Conservation (phyloP, 1,284 basidiomycete genomes). For the Naganishia sp. region DNA sequence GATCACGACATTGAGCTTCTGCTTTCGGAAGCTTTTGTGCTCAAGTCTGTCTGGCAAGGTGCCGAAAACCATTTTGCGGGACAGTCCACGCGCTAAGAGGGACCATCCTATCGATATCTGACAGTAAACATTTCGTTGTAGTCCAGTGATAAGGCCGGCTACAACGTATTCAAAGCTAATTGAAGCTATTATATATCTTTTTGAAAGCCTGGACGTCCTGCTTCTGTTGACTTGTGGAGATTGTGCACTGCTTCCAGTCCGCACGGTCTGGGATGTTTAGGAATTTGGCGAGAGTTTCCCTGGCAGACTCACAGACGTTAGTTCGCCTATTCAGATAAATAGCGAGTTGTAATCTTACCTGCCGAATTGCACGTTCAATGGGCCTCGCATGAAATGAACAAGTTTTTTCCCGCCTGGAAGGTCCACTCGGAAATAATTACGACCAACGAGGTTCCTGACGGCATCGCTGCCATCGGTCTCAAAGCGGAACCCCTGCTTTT, state of each 20-base stretch:
- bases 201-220: slow-evolving; percentile 80
- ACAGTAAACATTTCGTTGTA: neutral
- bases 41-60: slow-evolving; percentile 90
- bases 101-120: neutral
- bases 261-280: slow-evolving; percentile 72
- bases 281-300: slow-evolving; percentile 73
- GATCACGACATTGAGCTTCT: slow-evolving; percentile 95
- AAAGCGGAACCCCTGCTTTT: slow-evolving; percentile 63
- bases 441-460: slow-evolving; percentile 19
- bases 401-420: slow-evolving; percentile 80
- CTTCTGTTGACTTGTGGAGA: slow-evolving; percentile 77
- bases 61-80: slow-evolving; percentile 81
- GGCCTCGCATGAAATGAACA: slow-evolving; percentile 76
- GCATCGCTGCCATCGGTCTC: slow-evolving; percentile 56
- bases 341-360: slow-evolving; percentile 63
- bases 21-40: slow-evolving; percentile 91
- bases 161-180: neutral
- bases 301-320: slow-evolving; percentile 48
- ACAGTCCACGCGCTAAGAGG: neutral
- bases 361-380: slow-evolving; percentile 88
- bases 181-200: slow-evolving; percentile 63
- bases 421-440: slow-evolving; percentile 79
- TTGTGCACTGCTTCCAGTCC: slow-evolving; percentile 86
- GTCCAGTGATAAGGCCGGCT: neutral
- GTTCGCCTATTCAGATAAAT: slow-evolving; percentile 17